Base-by-base conservation (phyloP, 352 stramenopile genomes). In the Saprolegnia parasitica region DNA sequence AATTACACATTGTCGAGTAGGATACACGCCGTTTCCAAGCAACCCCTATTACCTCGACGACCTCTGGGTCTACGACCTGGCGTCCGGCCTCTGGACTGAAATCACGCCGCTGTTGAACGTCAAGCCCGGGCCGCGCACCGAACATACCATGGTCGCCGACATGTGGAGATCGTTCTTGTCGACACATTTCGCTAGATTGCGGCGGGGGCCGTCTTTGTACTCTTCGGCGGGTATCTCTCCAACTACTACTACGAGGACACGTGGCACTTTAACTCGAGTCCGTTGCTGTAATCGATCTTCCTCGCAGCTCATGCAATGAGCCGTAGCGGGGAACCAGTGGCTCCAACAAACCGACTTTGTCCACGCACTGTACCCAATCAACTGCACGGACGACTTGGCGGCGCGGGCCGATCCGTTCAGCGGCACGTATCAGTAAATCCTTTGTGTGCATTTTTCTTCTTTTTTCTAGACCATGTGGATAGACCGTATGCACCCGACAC, bases 241-340 rank as follows among this genome's bases (percentile, higher is more conserved):
- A 98, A 98, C 67, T 87, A 95, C 71, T 93, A 96, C 75, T 98
- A 95, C 73, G 85, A 96, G 50, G 96, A 98, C 73, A 97, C 91
- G 20, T 99, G 96, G 96, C 89, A 97, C 72, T 98, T 96, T 79
- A 98, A 98, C 76, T 94, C 94, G 45, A 94, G 86, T 76, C 83
- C 74, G 71, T 79, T 9, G 20, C 37, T 18, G 18, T 39, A 13
- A 11, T 2, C 20, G 8, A 55, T 23, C 3, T 52, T 40, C 32
- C 6, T 56, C 52, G 15, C 16, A 52, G 4, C 11, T 18, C 56
- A 40, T 39, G 26, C 24, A 63, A 18, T 47, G 21, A 3, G 65
- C 45, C 61, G 18, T 52, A 90, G 82, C 81, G 42, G 76, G 74
- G 26, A 90, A 89, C 56, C 80, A 83, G 10, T 99, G 96, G 96